Percentiles rank a stretch among this genome's conserved stretches.
phyloP scores from a whole-genome alignment of 352 stramenopile genomes.

The Phytophthora gonapodyides region DNA sequence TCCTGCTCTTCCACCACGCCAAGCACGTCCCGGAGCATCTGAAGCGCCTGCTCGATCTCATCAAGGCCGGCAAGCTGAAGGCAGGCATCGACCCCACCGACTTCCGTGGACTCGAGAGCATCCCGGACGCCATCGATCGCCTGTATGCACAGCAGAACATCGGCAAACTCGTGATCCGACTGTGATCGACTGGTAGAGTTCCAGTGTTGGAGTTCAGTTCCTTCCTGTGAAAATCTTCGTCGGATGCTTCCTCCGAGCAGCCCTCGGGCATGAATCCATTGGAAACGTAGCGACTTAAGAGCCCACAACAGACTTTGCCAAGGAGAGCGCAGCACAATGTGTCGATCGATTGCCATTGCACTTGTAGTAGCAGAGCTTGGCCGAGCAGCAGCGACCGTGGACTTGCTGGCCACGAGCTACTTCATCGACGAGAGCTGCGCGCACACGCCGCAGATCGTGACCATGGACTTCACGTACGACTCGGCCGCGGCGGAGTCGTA shows the following conservation, averaged over 20 bases:
- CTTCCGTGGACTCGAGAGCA: conserved; percentile 54
- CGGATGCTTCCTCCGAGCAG: too few relatives aligned
- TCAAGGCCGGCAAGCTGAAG: conserved; percentile 58
- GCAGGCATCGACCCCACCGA: conserved; percentile 51
- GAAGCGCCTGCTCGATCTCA: conserved; percentile 45
- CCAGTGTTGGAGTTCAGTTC: background rate
- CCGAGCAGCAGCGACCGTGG: background rate
- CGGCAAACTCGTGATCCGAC: conserved; percentile 78
- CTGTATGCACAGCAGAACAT: conserved; percentile 72
- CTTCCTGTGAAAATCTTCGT: background rate
- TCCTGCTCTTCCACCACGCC: conserved; percentile 41
- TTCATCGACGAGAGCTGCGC: conserved; percentile 6
- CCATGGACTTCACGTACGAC: conserved; percentile 21
- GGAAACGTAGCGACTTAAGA: conserved; percentile 7
- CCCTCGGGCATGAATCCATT: conserved; percentile 5
- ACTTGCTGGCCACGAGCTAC: conserved; percentile 19
- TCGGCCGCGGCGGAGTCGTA: conserved; percentile 3
- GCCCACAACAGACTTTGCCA: conserved; percentile 1
- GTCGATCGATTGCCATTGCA: background rate
- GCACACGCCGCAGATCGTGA: conserved; percentile 8
- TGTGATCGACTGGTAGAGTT: conserved; percentile 22
- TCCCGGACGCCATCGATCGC: conserved; percentile 61
- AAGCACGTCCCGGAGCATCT: conserved; percentile 42
- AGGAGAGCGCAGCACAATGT: conserved; percentile 1
- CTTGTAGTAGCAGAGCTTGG: background rate